Evolutionary conservation across 129 eudicot species (phyloP), one percentile per base, ranked within the genome.

Genomic region (Dittrichia graveolens): DNA sequence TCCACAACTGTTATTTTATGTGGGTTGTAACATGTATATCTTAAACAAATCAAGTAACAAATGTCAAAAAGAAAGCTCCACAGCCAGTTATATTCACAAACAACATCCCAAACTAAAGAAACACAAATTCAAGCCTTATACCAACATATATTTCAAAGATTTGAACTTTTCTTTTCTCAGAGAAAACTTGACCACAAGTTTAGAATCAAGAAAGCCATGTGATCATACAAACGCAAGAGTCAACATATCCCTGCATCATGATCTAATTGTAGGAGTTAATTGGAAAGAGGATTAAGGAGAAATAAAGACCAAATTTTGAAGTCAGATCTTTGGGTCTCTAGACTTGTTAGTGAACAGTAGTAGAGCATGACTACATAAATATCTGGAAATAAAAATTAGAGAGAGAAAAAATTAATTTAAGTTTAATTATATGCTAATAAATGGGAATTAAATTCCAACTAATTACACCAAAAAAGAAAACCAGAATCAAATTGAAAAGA

Each of bases 1-100:
- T 81, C 71, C 52, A 44, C 9, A 73, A 78, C 6, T 67, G 95
- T 87, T 86, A 90, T 90, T 87, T 90, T 83, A 90, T 90, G 95
- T 87, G 89, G 78, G 77, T 44, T 45, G 71, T 75, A 59, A 55
- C 16, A 4, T 38, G 19, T 66, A 44, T 64, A 65, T 54, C 45
- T 64, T 60, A 65, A 39, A 73, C 35, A 73, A 78, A 57, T 54
- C 77, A 61, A 78, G 34, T 52, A 8, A 55, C 10, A 74, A 18
- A 61, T 69, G 59, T 6, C 16, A 43, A 49, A 50, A 68, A 44
- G 49, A 80, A 61, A 61, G 52, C n/a, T 64, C 61, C 3, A n/a
- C 13, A 78, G 44, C 37, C 14, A 61, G 43, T 15, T 15, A 42
- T 61, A 61, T 39, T 18, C 52, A 61, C 67, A 68, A 58, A 61